phyloP scores from a whole-genome alignment of 768 basidiomycete species.

The Punctularia strigosozonata region DNA sequence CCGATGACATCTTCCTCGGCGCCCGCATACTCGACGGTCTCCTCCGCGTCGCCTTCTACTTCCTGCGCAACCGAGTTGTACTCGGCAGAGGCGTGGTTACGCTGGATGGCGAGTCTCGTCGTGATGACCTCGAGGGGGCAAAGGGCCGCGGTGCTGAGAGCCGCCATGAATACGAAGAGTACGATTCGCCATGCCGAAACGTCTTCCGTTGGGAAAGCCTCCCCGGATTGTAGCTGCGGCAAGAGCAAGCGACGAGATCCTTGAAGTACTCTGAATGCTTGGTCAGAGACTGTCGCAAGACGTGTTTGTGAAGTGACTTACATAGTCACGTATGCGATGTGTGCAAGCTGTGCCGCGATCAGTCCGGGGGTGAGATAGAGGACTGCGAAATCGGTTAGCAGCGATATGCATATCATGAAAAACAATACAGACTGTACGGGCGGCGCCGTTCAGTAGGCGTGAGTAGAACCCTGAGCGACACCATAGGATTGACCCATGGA shows the following conservation, averaged over 20 bases:
- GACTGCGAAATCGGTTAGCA: no score
- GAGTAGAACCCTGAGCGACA: conserved; percentile 56
- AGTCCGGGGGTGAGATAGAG: conserved; percentile 71
- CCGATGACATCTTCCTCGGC: conserved; percentile 78
- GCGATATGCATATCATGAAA: no score
- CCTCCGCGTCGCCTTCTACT: conserved; percentile 52
- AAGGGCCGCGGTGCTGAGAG: conserved; percentile 45
- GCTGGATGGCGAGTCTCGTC: conserved; percentile 70
- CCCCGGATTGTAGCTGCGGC: conserved; percentile 4
- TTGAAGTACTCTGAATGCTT: no score
- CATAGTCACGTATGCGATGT: conserved; percentile 26
- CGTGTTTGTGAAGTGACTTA: no score
- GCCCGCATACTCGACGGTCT: conserved; percentile 50
- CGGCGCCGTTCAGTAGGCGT: conserved; percentile 72
- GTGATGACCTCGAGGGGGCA: conserved; percentile 74
- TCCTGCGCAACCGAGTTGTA: conserved; percentile 70
- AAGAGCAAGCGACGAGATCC: background rate
- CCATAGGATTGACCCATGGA: conserved; percentile 43
- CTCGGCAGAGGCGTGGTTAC: conserved; percentile 68
- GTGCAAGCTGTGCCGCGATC: conserved; percentile 28
- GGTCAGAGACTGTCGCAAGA: no score
- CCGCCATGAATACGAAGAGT: conserved; percentile 45
- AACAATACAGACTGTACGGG: no score
- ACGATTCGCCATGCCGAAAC: conserved; percentile 37
- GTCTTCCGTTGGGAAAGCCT: conserved; percentile 25